phyloP scores from a whole-genome alignment of 495 filamentous ascomycete genomes.

The Staphylotrichum longicolle region DNA sequence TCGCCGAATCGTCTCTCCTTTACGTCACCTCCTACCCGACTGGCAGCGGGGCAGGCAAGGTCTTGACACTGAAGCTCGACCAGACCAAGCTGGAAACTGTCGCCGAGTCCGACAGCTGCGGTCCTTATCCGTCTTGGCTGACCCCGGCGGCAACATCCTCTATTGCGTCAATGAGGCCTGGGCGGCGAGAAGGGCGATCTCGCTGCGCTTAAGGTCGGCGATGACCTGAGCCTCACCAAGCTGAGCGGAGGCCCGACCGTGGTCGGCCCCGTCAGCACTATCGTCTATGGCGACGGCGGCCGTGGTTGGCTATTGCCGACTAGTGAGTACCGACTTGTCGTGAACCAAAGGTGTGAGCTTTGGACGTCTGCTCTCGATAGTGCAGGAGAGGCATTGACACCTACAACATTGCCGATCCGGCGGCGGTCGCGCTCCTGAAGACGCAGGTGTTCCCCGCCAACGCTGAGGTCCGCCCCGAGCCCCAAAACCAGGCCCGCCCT shows the following conservation, averaged over 20 bases:
- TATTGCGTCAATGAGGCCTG: slow-evolving; percentile 63
- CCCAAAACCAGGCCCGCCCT: slow-evolving; percentile 67
- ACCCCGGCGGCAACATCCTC: slow-evolving; percentile 50
- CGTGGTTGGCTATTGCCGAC: slow-evolving; percentile 45
- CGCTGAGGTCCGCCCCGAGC: slow-evolving; percentile 49
- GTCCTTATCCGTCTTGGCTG: slow-evolving; percentile 58
- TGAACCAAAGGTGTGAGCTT: too few species aligned
- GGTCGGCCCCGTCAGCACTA: slow-evolving; percentile 46
- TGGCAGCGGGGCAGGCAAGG: slow-evolving; percentile 9
- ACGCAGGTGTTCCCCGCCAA: slow-evolving; percentile 49
- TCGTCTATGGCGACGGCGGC: slow-evolving; percentile 43
- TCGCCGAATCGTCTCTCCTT: slow-evolving; percentile 8
- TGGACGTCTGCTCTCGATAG: slow-evolving; percentile 13
- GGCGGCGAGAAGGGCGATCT: slow-evolving; percentile 41
- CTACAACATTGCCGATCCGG: slow-evolving; percentile 29
- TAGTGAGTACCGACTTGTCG: slow-evolving; percentile 41
- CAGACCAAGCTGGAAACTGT: slow-evolving; percentile 33
- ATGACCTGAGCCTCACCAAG: slow-evolving; percentile 41
- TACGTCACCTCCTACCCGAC: slow-evolving; percentile 18
- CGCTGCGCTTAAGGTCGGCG: slow-evolving; percentile 38
- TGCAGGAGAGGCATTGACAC: slow-evolving; percentile 27
- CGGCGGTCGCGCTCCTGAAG: slow-evolving; percentile 42
- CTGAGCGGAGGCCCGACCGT: slow-evolving; percentile 37
- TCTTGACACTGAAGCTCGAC: slow-evolving; percentile 54
- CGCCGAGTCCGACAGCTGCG: slow-evolving; percentile 50